Percentiles rank a stretch among this genome's conserved stretches.
Evolutionary conservation across 2,329 filamentous ascomycete species (phyloP).

Genomic region (Volutella citrinella): DNA sequence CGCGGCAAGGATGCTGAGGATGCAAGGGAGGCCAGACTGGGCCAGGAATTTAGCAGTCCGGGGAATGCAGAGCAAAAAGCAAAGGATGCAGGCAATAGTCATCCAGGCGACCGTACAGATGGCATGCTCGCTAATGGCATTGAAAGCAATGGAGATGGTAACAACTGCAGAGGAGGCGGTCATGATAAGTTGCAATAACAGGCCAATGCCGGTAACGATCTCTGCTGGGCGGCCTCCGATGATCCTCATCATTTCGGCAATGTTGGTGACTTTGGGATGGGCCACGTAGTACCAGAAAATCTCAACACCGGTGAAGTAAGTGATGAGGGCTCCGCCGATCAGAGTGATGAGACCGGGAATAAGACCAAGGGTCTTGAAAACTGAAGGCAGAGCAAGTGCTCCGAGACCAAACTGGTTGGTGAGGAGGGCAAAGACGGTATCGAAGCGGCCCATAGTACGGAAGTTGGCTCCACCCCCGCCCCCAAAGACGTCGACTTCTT

Average conservation of each 20-base stretch:
- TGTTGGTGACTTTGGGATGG: conserved; percentile 10
- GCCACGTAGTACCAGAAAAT: conserved; percentile 9
- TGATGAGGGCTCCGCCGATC: conserved; percentile 5
- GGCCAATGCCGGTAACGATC: conserved; percentile 8
- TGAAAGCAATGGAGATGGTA: conserved; percentile 61
- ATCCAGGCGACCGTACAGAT: conserved; percentile 63
- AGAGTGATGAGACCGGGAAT: conserved; percentile 11
- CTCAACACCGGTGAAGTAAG: conserved; percentile 11
- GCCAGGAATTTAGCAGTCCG: conserved; percentile 50
- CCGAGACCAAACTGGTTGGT: conserved; percentile 13
- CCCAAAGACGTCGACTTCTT: conserved; percentile 7
- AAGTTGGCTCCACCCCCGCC: conserved; percentile 8
- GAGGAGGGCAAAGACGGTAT: conserved; percentile 13
- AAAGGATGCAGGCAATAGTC: conserved; percentile 57
- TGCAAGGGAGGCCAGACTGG: conserved; percentile 16
- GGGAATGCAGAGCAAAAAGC: conserved; percentile 58
- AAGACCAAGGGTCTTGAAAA: conserved; percentile 11
- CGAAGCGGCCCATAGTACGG: conserved; percentile 10
- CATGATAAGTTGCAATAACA: conserved; percentile 11
- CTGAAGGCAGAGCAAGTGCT: conserved; percentile 10
- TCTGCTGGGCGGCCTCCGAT: conserved; percentile 11
- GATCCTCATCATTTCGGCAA: conserved; percentile 13
- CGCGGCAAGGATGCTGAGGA: conserved; percentile 18
- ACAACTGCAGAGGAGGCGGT: conserved; percentile 53
- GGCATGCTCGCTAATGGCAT: conserved; percentile 58